Conservation (phyloP, 1,284 basidiomycete genomes). For the Fomitopsis pinicola region DNA sequence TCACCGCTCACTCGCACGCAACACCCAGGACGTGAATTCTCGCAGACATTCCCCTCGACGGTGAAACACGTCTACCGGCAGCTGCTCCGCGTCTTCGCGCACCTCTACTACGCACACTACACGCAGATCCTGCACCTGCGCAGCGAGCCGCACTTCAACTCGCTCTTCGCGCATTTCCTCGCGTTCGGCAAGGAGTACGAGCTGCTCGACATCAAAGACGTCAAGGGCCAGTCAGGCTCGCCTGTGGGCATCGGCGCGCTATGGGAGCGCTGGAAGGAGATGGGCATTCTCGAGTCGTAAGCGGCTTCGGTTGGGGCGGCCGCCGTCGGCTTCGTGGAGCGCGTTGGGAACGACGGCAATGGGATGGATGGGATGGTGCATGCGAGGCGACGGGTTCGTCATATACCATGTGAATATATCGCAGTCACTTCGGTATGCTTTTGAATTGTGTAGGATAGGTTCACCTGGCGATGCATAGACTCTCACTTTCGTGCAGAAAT, state of each 20-base stretch:
- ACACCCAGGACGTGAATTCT: slow-evolving; percentile 81
- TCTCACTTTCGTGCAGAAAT: not conserved
- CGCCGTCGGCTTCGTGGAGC: not conserved
- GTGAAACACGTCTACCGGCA: slow-evolving; percentile 97
- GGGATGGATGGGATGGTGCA: slow-evolving; percentile 3
- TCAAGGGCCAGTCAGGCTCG: slow-evolving; percentile 65
- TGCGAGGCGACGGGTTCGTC: slow-evolving; percentile 22
- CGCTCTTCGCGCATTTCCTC: slow-evolving; percentile 96
- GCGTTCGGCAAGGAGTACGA: slow-evolving; percentile 94
- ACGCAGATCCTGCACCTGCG: slow-evolving; percentile 89
- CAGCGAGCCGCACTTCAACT: slow-evolving; percentile 96
- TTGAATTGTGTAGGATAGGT: not conserved
- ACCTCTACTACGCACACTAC: slow-evolving; percentile 97
- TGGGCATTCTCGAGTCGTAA: slow-evolving; percentile 59
- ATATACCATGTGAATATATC: slow-evolving; percentile 17
- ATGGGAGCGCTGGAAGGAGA: slow-evolving; percentile 88
- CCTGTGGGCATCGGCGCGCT: slow-evolving; percentile 79
- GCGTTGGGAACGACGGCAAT: not conserved
- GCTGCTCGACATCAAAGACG: slow-evolving; percentile 85
- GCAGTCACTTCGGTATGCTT: not conserved
- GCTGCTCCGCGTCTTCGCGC: slow-evolving; percentile 94
- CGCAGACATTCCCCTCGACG: slow-evolving; percentile 84
- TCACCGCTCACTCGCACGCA: not conserved
- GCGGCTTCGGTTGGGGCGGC: not conserved
- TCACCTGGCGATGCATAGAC: not conserved